Conservation (phyloP, 2,329 filamentous ascomycete species). For the Arthrobotrys megalospora region DNA sequence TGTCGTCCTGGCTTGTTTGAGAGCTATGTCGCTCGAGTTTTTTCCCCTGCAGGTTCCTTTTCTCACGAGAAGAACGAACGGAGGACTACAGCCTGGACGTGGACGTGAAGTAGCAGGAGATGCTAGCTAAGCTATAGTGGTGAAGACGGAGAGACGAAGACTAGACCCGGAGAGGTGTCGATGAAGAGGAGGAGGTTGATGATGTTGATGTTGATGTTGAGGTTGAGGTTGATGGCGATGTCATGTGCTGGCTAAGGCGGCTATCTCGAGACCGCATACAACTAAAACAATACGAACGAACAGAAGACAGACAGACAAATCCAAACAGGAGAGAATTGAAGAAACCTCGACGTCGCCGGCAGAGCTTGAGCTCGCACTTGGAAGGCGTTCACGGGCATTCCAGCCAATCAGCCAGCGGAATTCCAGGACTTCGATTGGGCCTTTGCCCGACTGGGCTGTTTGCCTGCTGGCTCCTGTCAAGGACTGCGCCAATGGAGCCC, state of each 20-base stretch:
- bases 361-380: constrained; percentile 4
- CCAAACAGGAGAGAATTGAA: not conserved
- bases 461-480: constrained; percentile 28
- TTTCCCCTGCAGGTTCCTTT: not conserved
- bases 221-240: constrained; percentile 6
- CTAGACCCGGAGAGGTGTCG: not conserved
- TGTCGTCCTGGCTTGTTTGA: constrained; percentile 19
- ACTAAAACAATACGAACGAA: too few relatives aligned
- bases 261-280: not conserved
- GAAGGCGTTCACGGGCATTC: constrained; percentile 19
- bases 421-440: constrained; percentile 10
- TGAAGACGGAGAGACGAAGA: not conserved
- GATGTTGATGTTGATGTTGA: constrained; percentile 3
- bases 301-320: not conserved
- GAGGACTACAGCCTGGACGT: not conserved
- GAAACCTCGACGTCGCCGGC: not conserved
- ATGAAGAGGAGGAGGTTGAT: not conserved
- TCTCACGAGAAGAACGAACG: constrained; percentile 9
- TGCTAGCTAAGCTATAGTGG: too few relatives aligned
- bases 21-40: constrained; percentile 18
- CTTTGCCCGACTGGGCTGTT: constrained; percentile 20
- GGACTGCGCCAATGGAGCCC: constrained; percentile 19
- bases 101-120: not conserved
- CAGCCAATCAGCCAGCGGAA: constrained; percentile 42
- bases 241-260: not conserved